phyloP scores from a whole-genome alignment of 2,329 filamentous ascomycete species.

The Penicillium digitatum region DNA sequence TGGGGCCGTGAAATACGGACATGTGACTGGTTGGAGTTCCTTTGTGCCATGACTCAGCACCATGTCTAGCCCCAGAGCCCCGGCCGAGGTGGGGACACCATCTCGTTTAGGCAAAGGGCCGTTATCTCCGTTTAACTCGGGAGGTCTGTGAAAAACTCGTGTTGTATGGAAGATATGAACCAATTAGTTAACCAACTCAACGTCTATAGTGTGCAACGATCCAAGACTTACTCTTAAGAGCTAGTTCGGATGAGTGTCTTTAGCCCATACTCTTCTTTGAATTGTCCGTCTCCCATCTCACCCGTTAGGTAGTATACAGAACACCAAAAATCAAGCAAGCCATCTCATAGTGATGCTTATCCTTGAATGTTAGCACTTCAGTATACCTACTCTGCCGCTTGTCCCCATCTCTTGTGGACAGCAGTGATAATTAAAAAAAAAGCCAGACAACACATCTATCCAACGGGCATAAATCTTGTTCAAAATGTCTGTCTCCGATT shows the following conservation, averaged over 20 bases:
- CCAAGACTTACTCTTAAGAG: no score
- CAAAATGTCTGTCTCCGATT: conserved; percentile 43
- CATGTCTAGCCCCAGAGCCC: background rate
- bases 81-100: background rate
- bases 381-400: conserved; percentile 37
- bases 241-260: no score
- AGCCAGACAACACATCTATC: conserved; percentile 57
- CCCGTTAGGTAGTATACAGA: background rate
- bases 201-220: no score
- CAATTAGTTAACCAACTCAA: no score
- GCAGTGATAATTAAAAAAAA: conserved; percentile 61
- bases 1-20: background rate
- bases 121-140: background rate
- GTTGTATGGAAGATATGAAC: no score
- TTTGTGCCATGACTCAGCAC: background rate
- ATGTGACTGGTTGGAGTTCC: background rate
- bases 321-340: conserved; percentile 6
- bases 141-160: no score
- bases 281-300: conserved; percentile 40
- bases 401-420: conserved; percentile 47
- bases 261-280: no score
- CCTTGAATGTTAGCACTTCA: conserved; percentile 54
- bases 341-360: conserved; percentile 52
- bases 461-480: conserved; percentile 60
- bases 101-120: background rate